Evolutionary conservation across 2,329 filamentous ascomycete genomes (phyloP).

Genomic region (Microdochium trichocladiopsis): DNA sequence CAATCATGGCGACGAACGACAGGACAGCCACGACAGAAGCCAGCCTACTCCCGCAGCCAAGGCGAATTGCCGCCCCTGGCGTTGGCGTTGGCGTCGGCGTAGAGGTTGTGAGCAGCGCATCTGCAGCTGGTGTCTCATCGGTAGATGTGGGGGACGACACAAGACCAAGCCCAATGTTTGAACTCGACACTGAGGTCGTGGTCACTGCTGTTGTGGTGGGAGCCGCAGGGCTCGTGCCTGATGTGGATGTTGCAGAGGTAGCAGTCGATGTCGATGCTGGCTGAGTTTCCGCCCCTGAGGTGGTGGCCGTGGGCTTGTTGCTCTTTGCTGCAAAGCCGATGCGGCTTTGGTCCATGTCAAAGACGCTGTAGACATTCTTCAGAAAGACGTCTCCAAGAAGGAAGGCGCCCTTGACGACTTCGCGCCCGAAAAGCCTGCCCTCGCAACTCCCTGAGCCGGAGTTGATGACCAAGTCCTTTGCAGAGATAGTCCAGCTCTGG

Average conservation of each 20-base stretch:
- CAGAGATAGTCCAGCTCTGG: conserved; percentile 56
- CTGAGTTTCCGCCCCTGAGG: not conserved
- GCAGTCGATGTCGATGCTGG: conserved; percentile 1
- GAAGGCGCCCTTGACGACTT: conserved; percentile 63
- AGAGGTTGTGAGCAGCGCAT: not conserved
- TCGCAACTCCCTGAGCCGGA: conserved; percentile 42
- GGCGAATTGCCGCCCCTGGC: not conserved
- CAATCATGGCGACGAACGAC: not conserved
- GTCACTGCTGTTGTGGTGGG: too few relatives aligned
- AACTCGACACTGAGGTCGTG: too few relatives aligned
- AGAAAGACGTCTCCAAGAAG: conserved; percentile 80
- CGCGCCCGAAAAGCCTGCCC: conserved; percentile 69
- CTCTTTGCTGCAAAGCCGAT: conserved; percentile 37
- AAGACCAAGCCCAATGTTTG: too few relatives aligned
- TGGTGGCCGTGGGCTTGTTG: not conserved
- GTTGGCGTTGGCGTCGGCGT: not conserved
- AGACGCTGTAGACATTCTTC: conserved; percentile 84
- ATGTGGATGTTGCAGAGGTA: conserved; percentile 3
- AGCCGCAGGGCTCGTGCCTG: conserved; percentile 5
- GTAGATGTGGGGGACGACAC: too few relatives aligned
- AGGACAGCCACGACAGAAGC: not conserved
- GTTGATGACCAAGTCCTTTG: conserved; percentile 62
- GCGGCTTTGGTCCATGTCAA: conserved; percentile 63
- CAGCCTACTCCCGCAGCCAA: not conserved
- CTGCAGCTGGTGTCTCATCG: not conserved